phyloP scores from a whole-genome alignment of 2,329 filamentous ascomycete genomes.

The Pestalotiopsis sp. region DNA sequence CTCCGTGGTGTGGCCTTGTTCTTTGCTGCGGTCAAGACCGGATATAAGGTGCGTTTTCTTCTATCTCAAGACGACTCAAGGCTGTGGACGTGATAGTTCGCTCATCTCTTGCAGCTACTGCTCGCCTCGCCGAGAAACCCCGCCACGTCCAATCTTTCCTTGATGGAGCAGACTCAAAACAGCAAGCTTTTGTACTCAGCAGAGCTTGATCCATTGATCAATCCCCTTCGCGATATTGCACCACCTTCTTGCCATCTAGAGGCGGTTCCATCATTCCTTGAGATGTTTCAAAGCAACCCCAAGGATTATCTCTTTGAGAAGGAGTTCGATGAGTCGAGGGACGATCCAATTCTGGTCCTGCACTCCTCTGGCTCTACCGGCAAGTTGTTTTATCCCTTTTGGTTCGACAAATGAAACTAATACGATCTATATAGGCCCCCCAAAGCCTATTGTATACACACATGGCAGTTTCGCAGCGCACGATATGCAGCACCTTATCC shows the following conservation, averaged over 20 bases:
- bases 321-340: slow-evolving; percentile 19
- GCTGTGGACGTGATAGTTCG: background rate
- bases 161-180: slow-evolving; percentile 20
- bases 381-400: slow-evolving; percentile 1
- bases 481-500: slow-evolving; percentile 12
- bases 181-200: slow-evolving; percentile 19
- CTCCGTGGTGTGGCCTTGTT: slow-evolving; percentile 33
- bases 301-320: slow-evolving; percentile 19
- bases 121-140: slow-evolving; percentile 25
- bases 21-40: slow-evolving; percentile 36
- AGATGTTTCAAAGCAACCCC: slow-evolving; percentile 19
- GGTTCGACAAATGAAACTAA: background rate
- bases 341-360: slow-evolving; percentile 23
- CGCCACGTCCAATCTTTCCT: slow-evolving; percentile 15
- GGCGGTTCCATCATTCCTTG: slow-evolving; percentile 19
- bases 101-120: slow-evolving; percentile 16
- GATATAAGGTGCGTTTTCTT: slow-evolving; percentile 29
- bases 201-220: slow-evolving; percentile 18
- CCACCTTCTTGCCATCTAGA: background rate
- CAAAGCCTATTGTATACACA: slow-evolving; percentile 14
- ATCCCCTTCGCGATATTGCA: slow-evolving; percentile 3
- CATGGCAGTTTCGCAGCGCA: slow-evolving; percentile 8
- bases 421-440: slow-evolving; percentile 7
- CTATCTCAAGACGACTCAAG: background rate
- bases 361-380: slow-evolving; percentile 29